These are phyloP conservation scores for Globisporangium splendens DNA, from an alignment of 352 stramenopile species.

Conservation along the genomic window DNA sequence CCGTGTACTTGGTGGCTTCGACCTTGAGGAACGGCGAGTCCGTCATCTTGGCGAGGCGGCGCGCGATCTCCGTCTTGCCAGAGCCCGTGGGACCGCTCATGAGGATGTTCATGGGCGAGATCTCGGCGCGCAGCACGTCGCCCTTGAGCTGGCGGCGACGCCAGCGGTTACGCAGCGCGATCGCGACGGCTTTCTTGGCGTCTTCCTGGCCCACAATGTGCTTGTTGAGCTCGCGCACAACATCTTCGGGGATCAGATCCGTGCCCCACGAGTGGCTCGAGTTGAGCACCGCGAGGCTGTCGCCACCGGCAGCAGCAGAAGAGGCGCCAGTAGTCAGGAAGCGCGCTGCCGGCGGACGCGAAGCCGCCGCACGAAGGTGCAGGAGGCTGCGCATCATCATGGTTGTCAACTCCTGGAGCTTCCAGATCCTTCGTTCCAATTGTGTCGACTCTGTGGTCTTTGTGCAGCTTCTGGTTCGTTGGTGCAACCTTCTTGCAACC, in stretches of 20 bases:
- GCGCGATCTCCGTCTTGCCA: constrained; percentile 98
- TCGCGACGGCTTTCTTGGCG: constrained; percentile 96
- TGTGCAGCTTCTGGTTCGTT: background rate
- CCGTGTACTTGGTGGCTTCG: constrained; percentile 99
- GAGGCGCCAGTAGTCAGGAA: background rate
- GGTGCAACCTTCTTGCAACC: background rate
- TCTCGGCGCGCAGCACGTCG: constrained; percentile 76
- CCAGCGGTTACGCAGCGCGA: constrained; percentile 98
- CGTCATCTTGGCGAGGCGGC: constrained; percentile 96
- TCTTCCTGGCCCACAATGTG: constrained; percentile 96
- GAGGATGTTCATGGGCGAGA: constrained; percentile 99
- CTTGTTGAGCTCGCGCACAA: constrained; percentile 93
- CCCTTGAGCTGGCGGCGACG: constrained; percentile 91
- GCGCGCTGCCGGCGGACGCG: background rate
- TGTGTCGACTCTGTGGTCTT: background rate
- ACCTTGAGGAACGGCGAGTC: constrained; percentile 97
- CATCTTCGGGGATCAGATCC: constrained; percentile 86
- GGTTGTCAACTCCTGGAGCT: no score
- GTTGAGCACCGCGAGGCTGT: constrained; percentile 9
- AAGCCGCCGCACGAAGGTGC: background rate
- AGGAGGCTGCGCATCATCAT: constrained; percentile 4
- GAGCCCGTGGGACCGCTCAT: constrained; percentile 99
- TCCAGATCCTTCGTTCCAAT: constrained; percentile 5
- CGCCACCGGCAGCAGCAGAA: no score
- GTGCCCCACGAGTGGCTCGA: constrained; percentile 18